Base-by-base conservation (phyloP, 176 grass and related monocot species). In the Eragrostis curvula region DNA sequence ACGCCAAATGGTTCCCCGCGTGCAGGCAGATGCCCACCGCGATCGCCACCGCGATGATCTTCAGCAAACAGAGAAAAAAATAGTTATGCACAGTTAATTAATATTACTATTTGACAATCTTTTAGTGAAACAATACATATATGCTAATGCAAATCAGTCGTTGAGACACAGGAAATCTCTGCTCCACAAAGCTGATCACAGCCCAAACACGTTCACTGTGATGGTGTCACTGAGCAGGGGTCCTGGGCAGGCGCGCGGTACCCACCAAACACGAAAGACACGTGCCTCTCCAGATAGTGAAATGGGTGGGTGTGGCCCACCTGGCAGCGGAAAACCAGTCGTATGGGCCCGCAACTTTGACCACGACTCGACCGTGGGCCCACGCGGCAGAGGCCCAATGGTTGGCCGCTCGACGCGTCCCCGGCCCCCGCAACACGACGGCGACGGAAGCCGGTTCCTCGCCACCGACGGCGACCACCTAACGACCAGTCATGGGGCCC, bases 31-130 rank as follows among this genome's bases (percentile, higher is more conserved):
- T 96, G 8, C 89, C 96, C 6, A 93, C 66, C 86, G 93, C 96
- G 48, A 96, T 96, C 32, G 96, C 93, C 72, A 85, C 90, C 78
- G 96, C 96, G 45, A 99, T 99, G 87, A 95, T 90, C 96, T 99
- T 82, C 25, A 75, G 10, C 51, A 9, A 44, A 39, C 12, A 3
- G 48, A 28, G 15, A 49, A 20, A 18, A 36, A 2, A 60, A 27
- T 3, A 44, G 43, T 8, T 0, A 20, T 29, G 21, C 8, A 58
- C 9, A 11, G n/a, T 36, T 36, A n/a, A n/a, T 23, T 57, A 55
- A 21, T 8, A 21, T 6, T 55, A 50, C 48, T 53, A 53, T n/a
- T n/a, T n/a, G n/a, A n/a, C n/a, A n/a, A n/a, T n/a, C 1, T 7
- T 55, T 5, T 55, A 17, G 15, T 20, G 21, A 55, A 2, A 10